phyloP scores from a whole-genome alignment of 1,139 yeast species.

The Hyphopichia pseudoburtonii region DNA sequence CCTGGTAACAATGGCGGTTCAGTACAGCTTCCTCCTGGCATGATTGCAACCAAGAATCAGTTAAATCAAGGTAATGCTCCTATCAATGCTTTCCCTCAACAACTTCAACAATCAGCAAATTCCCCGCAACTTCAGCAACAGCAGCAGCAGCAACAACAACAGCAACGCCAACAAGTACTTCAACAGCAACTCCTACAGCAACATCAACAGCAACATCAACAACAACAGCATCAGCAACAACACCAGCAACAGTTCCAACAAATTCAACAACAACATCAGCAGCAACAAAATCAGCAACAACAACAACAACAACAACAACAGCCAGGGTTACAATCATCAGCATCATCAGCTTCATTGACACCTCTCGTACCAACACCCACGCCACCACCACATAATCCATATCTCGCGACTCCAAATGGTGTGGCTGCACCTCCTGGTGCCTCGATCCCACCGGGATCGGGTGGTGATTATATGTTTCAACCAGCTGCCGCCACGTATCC shows the following conservation, averaged over 20 bases:
- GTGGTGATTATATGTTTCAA: conserved; percentile 19
- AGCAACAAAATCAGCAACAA: neutral
- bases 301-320: neutral
- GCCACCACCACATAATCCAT: conserved; percentile 17
- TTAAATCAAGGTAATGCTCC: neutral
- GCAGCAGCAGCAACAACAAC: conserved; percentile 4
- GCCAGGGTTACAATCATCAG: neutral
- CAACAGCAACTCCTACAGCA: conserved; percentile 7
- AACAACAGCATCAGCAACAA: neutral
- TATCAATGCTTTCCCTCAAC: conserved; percentile 6
- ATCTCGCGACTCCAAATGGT: conserved; percentile 14
- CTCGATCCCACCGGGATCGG: conserved; percentile 10
- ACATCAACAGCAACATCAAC: conserved; percentile 5
- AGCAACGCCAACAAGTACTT: conserved; percentile 2
- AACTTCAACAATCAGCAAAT: conserved; percentile 2
- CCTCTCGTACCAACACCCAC: conserved; percentile 7
- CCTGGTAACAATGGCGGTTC: too few relatives aligned
- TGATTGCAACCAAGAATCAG: neutral
- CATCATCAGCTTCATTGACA: neutral
- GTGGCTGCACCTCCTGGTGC: conserved; percentile 9
- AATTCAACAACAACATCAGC: conserved; percentile 2
- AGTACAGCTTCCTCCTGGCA: neutral
- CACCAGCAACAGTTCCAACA: conserved; percentile 3
- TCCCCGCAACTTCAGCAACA: too few relatives aligned
- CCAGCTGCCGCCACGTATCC: conserved; percentile 47